Percentiles rank a stretch among this genome's conserved stretches.
phyloP scores from a whole-genome alignment of 305 asterid genomes.

The Striga hermonthica region DNA sequence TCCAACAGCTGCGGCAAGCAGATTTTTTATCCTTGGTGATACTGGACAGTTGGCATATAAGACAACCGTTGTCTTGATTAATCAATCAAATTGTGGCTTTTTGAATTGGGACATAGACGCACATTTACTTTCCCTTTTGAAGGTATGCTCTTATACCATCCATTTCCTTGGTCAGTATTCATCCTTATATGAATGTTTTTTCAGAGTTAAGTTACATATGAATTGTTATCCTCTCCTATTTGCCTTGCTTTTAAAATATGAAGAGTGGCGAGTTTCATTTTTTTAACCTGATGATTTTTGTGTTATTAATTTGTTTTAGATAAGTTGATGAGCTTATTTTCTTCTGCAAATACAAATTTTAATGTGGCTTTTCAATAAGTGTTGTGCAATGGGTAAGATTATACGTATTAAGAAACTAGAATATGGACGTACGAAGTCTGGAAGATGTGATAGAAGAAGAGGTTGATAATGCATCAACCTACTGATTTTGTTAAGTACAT shows the following conservation, averaged over 20 bases:
- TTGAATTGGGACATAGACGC: slow-evolving; percentile 64
- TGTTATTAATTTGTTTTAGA: background rate
- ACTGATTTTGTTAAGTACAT: background rate
- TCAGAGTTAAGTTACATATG: slow-evolving; percentile 17
- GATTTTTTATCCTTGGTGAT: slow-evolving; percentile 60
- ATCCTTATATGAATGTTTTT: background rate
- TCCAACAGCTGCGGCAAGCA: slow-evolving; percentile 62
- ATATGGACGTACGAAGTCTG: slow-evolving; percentile 7
- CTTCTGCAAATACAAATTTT: too few relatives aligned
- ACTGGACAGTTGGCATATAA: slow-evolving; percentile 61
- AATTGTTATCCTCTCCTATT: slow-evolving; percentile 1
- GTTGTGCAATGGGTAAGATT: background rate
- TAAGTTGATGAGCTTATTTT: slow-evolving; percentile 6
- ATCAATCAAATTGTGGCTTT: slow-evolving; percentile 65
- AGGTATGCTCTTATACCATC: slow-evolving; percentile 49
- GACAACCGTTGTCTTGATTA: slow-evolving; percentile 68
- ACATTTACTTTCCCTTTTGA: slow-evolving; percentile 72
- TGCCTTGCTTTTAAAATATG: slow-evolving; percentile 13
- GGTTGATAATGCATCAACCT: background rate
- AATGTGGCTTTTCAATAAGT: too few relatives aligned
- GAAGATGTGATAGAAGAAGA: background rate
- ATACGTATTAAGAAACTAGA: slow-evolving; percentile 1
- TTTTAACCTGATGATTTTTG: background rate
- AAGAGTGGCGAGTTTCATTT: background rate
- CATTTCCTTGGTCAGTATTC: slow-evolving; percentile 10